Evolutionary conservation across 2,329 filamentous ascomycete genomes (phyloP).

Genomic region (Clarireedia monteithiana): DNA sequence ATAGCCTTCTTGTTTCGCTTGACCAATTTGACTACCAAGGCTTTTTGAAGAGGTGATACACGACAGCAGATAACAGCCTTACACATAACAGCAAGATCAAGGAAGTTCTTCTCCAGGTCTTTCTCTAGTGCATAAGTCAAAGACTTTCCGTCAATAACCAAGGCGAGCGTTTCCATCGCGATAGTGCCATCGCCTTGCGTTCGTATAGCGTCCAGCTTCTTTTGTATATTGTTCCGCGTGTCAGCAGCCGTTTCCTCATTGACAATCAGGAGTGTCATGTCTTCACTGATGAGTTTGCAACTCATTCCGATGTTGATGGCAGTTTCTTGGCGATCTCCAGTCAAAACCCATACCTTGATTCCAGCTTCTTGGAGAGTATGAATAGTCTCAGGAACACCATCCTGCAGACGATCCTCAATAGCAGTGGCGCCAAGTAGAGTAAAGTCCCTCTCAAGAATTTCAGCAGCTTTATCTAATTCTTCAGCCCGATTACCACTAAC

Average conservation of each 20-base stretch:
- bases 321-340: constrained; percentile 94
- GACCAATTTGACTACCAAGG: constrained; percentile 93
- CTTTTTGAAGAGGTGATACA: constrained; percentile 95
- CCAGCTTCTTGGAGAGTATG: constrained; percentile 93
- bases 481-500: constrained; percentile 88
- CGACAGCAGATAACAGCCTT: constrained; percentile 98
- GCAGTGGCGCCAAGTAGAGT: constrained; percentile 89
- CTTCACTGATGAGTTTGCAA: constrained; percentile 95
- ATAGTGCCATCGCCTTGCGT: constrained; percentile 71
- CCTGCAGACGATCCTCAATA: constrained; percentile 93
- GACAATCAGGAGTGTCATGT: constrained; percentile 95
- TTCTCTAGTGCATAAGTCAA: constrained; percentile 88
- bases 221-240: constrained; percentile 82
- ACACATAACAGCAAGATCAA: constrained; percentile 90
- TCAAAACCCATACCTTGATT: constrained; percentile 98
- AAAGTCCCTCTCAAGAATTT: constrained; percentile 89
- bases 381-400: constrained; percentile 96
- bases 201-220: constrained; percentile 86
- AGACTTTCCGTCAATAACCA: constrained; percentile 94
- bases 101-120: constrained; percentile 86
- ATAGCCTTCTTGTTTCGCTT: constrained; percentile 87
- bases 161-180: constrained; percentile 78
- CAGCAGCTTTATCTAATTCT: constrained; percentile 92
- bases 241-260: constrained; percentile 78
- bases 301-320: constrained; percentile 99